A percentile compares a stretch with the other conserved stretches of the same genome.
Conservation (phyloP, 2,329 filamentous ascomycete genomes). For the Exophiala oligosperma region DNA sequence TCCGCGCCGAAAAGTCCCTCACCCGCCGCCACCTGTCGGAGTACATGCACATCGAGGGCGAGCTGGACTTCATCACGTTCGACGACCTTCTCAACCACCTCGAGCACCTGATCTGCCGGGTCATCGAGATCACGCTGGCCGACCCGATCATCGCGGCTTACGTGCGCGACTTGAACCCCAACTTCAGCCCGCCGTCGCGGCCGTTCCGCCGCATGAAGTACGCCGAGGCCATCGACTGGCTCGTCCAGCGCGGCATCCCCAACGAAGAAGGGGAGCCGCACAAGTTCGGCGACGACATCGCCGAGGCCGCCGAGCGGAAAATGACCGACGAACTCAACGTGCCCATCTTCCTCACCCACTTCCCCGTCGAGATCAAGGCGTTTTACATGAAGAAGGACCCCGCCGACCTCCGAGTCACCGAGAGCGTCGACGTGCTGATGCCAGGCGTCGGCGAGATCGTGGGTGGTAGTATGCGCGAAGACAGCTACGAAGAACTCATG, state of each 20-base stretch:
- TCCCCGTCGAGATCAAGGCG: slow-evolving; percentile 95
- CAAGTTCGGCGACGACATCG: slow-evolving; percentile 94
- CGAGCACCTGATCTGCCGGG: slow-evolving; percentile 82
- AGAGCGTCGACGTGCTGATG: slow-evolving; percentile 86
- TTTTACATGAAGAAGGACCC: slow-evolving; percentile 98
- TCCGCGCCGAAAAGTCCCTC: slow-evolving; percentile 94
- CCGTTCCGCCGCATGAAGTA: slow-evolving; percentile 97
- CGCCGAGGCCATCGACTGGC: slow-evolving; percentile 89
- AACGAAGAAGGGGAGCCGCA: slow-evolving; percentile 87
- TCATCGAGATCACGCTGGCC: slow-evolving; percentile 73
- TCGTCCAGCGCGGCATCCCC: slow-evolving; percentile 78
- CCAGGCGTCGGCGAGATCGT: slow-evolving; percentile 97
- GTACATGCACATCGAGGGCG: slow-evolving; percentile 95
- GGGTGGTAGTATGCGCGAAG: slow-evolving; percentile 94
- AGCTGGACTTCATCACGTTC: slow-evolving; percentile 94
- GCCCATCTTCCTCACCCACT: slow-evolving; percentile 95
- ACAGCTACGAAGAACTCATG: slow-evolving; percentile 85
- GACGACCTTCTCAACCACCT: slow-evolving; percentile 83
- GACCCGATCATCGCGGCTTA: slow-evolving; percentile 71
- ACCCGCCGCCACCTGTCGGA: slow-evolving; percentile 93
- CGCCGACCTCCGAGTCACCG: slow-evolving; percentile 78
- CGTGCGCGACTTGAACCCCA: slow-evolving; percentile 86
- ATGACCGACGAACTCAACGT: slow-evolving; percentile 98
- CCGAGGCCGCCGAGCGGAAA: slow-evolving; percentile 89
- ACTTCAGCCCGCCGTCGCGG: slow-evolving; percentile 75